Base-by-base conservation (phyloP, 305 asterid species). In the Petunia hybrid region DNA sequence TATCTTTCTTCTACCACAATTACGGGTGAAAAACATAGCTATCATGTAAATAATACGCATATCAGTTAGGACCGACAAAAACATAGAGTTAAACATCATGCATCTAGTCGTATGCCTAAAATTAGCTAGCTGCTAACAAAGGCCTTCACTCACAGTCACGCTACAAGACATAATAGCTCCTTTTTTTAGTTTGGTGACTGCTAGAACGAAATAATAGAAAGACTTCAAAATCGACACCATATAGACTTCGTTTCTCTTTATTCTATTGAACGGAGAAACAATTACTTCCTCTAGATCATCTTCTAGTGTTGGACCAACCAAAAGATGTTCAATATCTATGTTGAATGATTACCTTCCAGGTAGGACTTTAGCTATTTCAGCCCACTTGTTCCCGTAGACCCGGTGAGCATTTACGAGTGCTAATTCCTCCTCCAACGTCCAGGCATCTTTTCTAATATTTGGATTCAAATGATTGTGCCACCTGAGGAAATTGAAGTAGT, bases 401-500 rank as follows among this genome's bases (percentile, higher is more conserved):
- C 91, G 88, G 84, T 95, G 99, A 81, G 97, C 98, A 87, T 89
- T 84, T 83, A 93, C 90, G 80, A 95, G 89, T 61, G 90, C 89
- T 81, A 89, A 91, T 81, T 95, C 99, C 89, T 95, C 99, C 83
- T 93, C 97, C 90, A 89, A 83, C 70, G 92, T 89, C 99, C 99
- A 95, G 42, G 98, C 95, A 79, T 93, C 99, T 86, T 91, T 93
- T 89, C 91, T 95, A 83, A 95, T 95, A 85, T 86, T 80, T 13
- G 98, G 99, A 89, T 95, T 93, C 90, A 95, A 91, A 90, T 92
- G 99, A 87, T 95, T 95, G 91, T 95, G 98, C 99, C 99, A 95
- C 90, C 99, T 95, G 92, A 82, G 78, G 84, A 70, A 65, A 43
- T 82, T 35, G 63, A 82, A 59, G 77, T 45, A 38, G 10, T 39